phyloP scores from a whole-genome alignment of 768 basidiomycete species.

The Tricholoma matsutake region DNA sequence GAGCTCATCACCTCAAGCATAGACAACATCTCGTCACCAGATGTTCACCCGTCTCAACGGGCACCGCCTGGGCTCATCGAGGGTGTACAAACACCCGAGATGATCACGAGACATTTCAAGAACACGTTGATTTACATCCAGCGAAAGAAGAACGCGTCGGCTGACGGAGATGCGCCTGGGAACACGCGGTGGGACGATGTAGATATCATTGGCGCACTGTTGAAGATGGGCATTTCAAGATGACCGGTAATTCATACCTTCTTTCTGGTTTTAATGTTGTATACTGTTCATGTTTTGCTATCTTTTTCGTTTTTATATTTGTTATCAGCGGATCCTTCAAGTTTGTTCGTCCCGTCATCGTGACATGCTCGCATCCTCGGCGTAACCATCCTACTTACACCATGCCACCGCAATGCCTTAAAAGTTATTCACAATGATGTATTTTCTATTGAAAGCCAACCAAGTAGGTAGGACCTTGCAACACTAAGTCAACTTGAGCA shows the following conservation, averaged over 20 bases:
- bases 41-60: slow-evolving; percentile 85
- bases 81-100: slow-evolving; percentile 88
- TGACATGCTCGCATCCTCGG: too few relatives aligned
- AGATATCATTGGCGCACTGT: slow-evolving; percentile 79
- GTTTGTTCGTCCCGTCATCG: background rate
- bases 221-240: slow-evolving; percentile 84
- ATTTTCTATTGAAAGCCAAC: too few relatives aligned
- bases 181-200: slow-evolving; percentile 80
- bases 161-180: slow-evolving; percentile 36
- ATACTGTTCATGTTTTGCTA: slow-evolving; percentile 9
- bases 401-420: too few relatives aligned
- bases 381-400: too few relatives aligned
- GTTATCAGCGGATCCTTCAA: background rate
- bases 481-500: too few relatives aligned
- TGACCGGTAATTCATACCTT: slow-evolving; percentile 25
- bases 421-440: too few relatives aligned
- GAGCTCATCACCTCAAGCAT: slow-evolving; percentile 94
- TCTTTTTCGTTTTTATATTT: slow-evolving; percentile 2
- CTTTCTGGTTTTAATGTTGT: slow-evolving; percentile 8
- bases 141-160: slow-evolving; percentile 57
- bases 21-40: slow-evolving; percentile 84
- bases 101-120: slow-evolving; percentile 91
- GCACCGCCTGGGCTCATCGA: slow-evolving; percentile 89
- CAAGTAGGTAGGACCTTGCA: too few relatives aligned
- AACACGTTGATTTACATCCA: slow-evolving; percentile 87